These are phyloP conservation scores for Sclerotiophoma versabilis DNA, from an alignment of 2,329 filamentous ascomycete genomes.

Conservation along the genomic window DNA sequence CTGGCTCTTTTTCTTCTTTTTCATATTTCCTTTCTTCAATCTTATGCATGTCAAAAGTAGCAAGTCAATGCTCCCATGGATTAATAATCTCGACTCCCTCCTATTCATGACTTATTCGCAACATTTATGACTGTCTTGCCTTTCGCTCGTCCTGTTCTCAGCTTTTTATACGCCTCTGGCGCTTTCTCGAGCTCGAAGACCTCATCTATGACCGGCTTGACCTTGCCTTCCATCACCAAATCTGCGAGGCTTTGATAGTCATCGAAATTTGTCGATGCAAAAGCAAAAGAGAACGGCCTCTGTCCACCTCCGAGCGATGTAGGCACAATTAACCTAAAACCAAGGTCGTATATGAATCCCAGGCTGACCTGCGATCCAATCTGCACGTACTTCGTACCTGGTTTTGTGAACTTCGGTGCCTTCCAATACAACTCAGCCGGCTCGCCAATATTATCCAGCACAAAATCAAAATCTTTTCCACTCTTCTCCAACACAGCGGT, in stretches of 20 bases:
- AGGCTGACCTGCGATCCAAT: slow-evolving; percentile 29
- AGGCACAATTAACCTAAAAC: slow-evolving; percentile 29
- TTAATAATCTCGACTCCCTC: not conserved
- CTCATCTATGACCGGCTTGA: slow-evolving; percentile 63
- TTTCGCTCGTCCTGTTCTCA: slow-evolving; percentile 61
- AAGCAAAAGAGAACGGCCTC: slow-evolving; percentile 50
- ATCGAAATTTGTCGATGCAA: slow-evolving; percentile 25
- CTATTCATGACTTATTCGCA: not conserved
- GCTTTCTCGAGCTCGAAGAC: slow-evolving; percentile 61
- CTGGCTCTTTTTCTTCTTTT: not conserved
- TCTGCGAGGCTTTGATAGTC: slow-evolving; percentile 53
- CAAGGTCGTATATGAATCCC: slow-evolving; percentile 22
- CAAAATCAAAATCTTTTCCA: slow-evolving; percentile 58
- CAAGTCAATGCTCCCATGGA: too few relatives aligned
- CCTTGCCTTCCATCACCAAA: slow-evolving; percentile 63
- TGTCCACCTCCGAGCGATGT: slow-evolving; percentile 58
- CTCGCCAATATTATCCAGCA: slow-evolving; percentile 64
- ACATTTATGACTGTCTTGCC: slow-evolving; percentile 63
- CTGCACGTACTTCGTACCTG: slow-evolving; percentile 28
- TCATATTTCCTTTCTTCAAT: too few relatives aligned
- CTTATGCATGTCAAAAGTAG: not conserved
- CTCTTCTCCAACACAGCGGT: slow-evolving; percentile 50
- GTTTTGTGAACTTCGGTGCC: slow-evolving; percentile 24
- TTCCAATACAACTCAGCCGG: slow-evolving; percentile 28
- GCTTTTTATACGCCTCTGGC: slow-evolving; percentile 61